These are phyloP conservation scores for Fusarium napiforme DNA, from an alignment of 2,329 filamentous ascomycete species.

Conservation along the genomic window DNA sequence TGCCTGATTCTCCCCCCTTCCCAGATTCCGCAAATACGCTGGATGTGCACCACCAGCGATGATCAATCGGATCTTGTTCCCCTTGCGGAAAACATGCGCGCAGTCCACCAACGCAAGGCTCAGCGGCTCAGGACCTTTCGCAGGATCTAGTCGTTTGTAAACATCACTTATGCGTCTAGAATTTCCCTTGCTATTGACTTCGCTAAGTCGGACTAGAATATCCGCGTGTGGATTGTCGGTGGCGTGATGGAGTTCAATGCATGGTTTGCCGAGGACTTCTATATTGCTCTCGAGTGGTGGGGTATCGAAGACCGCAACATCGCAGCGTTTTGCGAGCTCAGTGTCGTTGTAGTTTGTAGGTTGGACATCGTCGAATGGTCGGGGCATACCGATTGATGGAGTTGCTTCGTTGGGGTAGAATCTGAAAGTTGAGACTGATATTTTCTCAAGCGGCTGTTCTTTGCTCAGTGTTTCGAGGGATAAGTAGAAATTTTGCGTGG, in stretches of 20 bases:
- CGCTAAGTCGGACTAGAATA: background rate
- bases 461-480: rapidly evolving
- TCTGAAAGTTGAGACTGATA: background rate
- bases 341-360: background rate
- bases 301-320: background rate
- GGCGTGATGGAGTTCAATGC: background rate
- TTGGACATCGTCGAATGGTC: background rate
- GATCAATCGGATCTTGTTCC: background rate
- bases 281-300: rapidly evolving
- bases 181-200: background rate
- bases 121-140: background rate
- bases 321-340: rapidly evolving
- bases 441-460: too few relatives aligned
- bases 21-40: background rate
- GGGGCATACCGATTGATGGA: background rate
- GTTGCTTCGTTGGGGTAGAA: background rate
- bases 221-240: background rate
- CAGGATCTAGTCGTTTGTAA: rapidly evolving
- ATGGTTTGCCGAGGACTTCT: background rate
- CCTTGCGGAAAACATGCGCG: background rate
- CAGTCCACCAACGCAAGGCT: background rate
- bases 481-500: background rate
- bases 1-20: background rate
- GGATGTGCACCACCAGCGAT: background rate
- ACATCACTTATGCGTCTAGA: background rate